Conservation (phyloP, 257 asterid species). For the Solanum paucissectum region DNA sequence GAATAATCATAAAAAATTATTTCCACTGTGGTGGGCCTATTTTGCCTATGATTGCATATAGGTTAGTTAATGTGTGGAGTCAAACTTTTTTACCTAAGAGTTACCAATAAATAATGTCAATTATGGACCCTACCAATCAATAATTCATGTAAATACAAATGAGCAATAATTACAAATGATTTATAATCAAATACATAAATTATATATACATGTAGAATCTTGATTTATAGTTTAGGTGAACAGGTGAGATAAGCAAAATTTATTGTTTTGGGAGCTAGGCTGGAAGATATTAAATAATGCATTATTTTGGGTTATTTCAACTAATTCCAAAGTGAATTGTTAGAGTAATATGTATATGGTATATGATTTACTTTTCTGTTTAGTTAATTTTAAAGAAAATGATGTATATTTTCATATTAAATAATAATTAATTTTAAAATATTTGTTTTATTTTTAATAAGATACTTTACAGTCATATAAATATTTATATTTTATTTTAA, state of each 20-base stretch:
- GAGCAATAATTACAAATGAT: conserved; percentile 22
- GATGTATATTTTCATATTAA: too few species aligned
- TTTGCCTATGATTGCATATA: not conserved
- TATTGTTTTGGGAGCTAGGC: not conserved
- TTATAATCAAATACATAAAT: not conserved
- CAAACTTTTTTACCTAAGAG: conserved; percentile 5
- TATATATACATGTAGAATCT: not conserved
- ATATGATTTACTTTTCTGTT: too few species aligned
- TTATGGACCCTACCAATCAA: conserved; percentile 47
- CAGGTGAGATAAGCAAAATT: not conserved
- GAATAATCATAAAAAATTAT: too few species aligned
- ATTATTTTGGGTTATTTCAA: not conserved
- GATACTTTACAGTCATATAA: too few species aligned
- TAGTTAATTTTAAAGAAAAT: too few species aligned
- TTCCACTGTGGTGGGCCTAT: not conserved
- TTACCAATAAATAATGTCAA: conserved; percentile 14
- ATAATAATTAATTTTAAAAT: too few species aligned
- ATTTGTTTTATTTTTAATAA: too few species aligned
- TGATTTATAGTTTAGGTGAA: not conserved
- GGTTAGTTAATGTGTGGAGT: not conserved
- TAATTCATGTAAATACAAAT: conserved; percentile 44
- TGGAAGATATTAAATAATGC: not conserved
- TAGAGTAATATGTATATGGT: not conserved
- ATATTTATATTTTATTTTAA: too few species aligned
- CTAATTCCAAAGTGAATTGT: not conserved